phyloP scores from a whole-genome alignment of 495 filamentous ascomycete genomes.

The Apiosordaria backusii region DNA sequence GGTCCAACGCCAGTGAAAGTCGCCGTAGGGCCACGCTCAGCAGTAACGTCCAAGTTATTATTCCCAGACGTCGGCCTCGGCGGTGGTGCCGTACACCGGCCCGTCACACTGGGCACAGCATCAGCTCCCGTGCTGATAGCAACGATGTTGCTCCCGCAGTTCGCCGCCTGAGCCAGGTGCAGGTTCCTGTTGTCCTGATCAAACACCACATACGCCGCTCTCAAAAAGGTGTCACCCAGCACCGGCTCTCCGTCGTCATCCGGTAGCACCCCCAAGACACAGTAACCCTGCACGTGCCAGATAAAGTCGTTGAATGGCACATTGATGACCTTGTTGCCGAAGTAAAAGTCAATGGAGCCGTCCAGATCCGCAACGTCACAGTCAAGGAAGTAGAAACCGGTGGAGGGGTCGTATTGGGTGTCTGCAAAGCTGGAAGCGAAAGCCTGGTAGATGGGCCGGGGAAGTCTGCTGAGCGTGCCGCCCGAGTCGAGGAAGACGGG shows the following conservation, averaged over 20 bases:
- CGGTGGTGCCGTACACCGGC: constrained; percentile 16
- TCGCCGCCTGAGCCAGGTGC: constrained; percentile 37
- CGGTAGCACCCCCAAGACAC: constrained; percentile 28
- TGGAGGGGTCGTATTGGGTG: constrained; percentile 22
- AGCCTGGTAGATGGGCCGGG: constrained; percentile 26
- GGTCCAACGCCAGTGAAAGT: constrained; percentile 14
- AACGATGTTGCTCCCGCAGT: constrained; percentile 34
- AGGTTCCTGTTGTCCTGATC: constrained; percentile 37
- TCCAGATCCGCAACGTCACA: constrained; percentile 53
- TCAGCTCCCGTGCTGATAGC: constrained; percentile 28
- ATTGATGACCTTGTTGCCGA: constrained; percentile 49
- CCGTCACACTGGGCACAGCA: constrained; percentile 22
- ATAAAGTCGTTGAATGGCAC: constrained; percentile 64
- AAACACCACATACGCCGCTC: constrained; percentile 35
- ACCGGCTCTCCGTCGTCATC: constrained; percentile 25
- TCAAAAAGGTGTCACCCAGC: constrained; percentile 33
- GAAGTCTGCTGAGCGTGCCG: constrained; percentile 27
- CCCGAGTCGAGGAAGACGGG: constrained; percentile 35
- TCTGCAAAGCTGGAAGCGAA: constrained; percentile 25
- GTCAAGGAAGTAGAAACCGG: constrained; percentile 52
- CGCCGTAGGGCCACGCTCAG: constrained; percentile 9
- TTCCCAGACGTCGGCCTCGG: constrained; percentile 8
- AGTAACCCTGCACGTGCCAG: constrained; percentile 28
- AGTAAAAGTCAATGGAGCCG: constrained; percentile 58
- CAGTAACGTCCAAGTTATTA: constrained; percentile 12